Base-by-base conservation (phyloP, 2,329 filamentous ascomycete species). In the Colletotrichum sp. region DNA sequence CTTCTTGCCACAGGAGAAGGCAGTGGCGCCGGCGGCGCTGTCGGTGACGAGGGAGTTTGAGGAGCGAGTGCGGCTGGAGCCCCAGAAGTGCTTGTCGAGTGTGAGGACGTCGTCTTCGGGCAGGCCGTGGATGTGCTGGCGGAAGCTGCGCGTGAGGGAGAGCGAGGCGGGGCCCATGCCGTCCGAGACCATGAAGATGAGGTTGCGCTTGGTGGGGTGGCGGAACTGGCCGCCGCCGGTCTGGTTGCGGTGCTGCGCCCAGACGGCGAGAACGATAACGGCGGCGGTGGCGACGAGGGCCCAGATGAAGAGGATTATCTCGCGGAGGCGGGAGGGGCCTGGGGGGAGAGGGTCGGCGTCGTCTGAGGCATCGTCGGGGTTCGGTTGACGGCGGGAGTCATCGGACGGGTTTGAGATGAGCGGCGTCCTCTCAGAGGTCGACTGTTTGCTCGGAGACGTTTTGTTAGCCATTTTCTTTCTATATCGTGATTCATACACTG, bases 161-260 rank as follows among this genome's bases (percentile, higher is more conserved):
- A 99, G 89, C 80, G 95, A 96, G 10, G 97, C 95, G 9, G 97
- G 97, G 0, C 97, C 97, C 97, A 99, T 99, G 81, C 97, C 97
- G 84, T 99, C 97, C 1, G 95, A 98, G 48, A 99, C 96, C 97
- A 99, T 99, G 88, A 99, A 98, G 80, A 99, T 94, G 69, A 99
- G 89, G 85, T 98, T 99, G 70, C 95, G 91, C 89, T 98, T 99
- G 78, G 71, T 77, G 76, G 80, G 83, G 73, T 78, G 81, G 12
- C 22, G 22, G 48, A 36, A 74, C 66, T 77, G 81, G 34, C 55
- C 34, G 73, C 66, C 82, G 16, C 66, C 82, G 13, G 88, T 89
- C 71, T 89, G 87, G 77, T 92, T 88, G 80, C 92, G 90, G 84
- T 98, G 95, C 81, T 95, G 94, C 18, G 94, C 85, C 86, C 88